Evolutionary conservation across 225 moss, liverwort and hornwort genomes (phyloP).

Genomic region (Physcomitrium patens): DNA sequence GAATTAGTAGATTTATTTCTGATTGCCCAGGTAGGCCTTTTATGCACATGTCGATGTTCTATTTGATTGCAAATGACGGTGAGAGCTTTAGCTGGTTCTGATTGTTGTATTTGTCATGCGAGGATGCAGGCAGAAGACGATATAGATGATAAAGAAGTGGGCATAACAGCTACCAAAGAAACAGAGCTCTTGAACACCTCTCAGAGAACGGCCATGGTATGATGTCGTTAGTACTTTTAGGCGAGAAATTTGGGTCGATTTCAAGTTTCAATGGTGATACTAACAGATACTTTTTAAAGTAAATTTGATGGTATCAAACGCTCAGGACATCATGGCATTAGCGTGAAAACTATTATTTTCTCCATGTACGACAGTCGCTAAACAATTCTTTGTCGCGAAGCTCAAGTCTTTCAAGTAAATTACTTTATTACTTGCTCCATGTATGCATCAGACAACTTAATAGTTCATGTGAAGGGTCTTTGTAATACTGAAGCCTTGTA

Average conservation of each 20-base stretch:
- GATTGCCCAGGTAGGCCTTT: slow-evolving; percentile 44
- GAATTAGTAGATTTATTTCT: slow-evolving; percentile 83
- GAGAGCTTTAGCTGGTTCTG: slow-evolving; percentile 10
- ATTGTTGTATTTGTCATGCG: slow-evolving; percentile 26
- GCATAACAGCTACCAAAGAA: slow-evolving; percentile 36
- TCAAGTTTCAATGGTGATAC: not conserved
- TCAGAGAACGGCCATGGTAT: slow-evolving; percentile 79
- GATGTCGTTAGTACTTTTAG: slow-evolving; percentile 22
- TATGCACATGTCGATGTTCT: slow-evolving; percentile 12
- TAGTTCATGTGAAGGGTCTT: slow-evolving; percentile 3
- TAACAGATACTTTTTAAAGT: not conserved
- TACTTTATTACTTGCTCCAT: no score
- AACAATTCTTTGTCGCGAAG: no score
- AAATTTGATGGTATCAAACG: no score
- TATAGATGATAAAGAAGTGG: slow-evolving; percentile 46
- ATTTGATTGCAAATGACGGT: not conserved
- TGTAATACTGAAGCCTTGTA: slow-evolving; percentile 10
- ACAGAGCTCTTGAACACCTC: slow-evolving; percentile 51
- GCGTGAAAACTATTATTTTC: no score
- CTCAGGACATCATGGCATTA: no score
- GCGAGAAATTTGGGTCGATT: slow-evolving; percentile 24
- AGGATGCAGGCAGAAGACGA: slow-evolving; percentile 64
- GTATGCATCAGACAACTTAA: no score
- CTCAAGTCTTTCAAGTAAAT: no score
- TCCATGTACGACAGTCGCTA: no score